phyloP scores from a whole-genome alignment of 31 red algal species.

The Odonthalia washingtoniensis region DNA sequence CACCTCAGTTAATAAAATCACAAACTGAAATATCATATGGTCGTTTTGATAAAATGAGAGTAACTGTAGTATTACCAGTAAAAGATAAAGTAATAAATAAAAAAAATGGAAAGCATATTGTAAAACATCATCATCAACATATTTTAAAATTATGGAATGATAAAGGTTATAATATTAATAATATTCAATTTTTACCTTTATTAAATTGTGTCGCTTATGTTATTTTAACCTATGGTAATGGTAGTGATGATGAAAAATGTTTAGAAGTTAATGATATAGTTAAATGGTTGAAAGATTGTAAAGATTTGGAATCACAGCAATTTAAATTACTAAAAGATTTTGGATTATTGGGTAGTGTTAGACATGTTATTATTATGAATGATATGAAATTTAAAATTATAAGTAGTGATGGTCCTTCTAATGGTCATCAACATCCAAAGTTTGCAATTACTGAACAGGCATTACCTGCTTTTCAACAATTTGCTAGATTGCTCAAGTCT shows the following conservation, averaged over 20 bases:
- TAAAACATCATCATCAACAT: too few species aligned
- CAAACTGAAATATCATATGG: conserved; percentile 73
- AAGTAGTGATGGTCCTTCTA: neutral
- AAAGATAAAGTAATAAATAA: conserved; percentile 52
- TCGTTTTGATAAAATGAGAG: conserved; percentile 54
- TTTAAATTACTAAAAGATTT: too few species aligned
- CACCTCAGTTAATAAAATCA: conserved; percentile 57
- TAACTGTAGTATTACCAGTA: conserved; percentile 58
- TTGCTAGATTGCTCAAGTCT: too few species aligned
- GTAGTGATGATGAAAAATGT: too few species aligned
- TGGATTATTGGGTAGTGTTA: too few species aligned
- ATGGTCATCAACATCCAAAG: neutral
- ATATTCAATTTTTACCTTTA: conserved; percentile 36
- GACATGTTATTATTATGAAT: conserved; percentile 72
- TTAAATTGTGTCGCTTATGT: conserved; percentile 69
- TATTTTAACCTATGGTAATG: conserved; percentile 10
- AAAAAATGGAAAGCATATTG: conserved; percentile 29
- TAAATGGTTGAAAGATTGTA: too few species aligned
- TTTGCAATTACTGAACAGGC: neutral
- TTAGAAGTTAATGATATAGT: too few species aligned
- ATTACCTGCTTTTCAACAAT: neutral
- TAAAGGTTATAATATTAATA: neutral
- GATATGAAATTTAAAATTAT: neutral
- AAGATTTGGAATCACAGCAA: too few species aligned
- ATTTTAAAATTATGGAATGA: too few species aligned